Evolutionary conservation across 805 yeast species (phyloP), one percentile per base, ranked within the genome.

Genomic region (Debaryomyces maramus): DNA sequence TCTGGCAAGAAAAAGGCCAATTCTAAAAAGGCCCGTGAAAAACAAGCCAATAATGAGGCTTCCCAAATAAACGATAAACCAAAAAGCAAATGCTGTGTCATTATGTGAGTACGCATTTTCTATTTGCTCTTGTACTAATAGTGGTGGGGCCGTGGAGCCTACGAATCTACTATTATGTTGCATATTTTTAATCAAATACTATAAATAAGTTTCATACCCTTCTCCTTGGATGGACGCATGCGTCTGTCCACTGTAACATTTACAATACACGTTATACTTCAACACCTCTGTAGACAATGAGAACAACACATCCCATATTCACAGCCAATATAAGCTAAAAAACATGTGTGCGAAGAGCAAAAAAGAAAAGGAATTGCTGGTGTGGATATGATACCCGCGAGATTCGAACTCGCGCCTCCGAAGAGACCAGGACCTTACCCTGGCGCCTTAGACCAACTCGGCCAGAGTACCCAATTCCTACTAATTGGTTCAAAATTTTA

Each of bases 391-490:
- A 61, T 58, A 61, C 65, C 67, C 65, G 65, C 67, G 69, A 61
- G 69, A 61, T 63, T 63, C 67, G 69, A 63, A 63, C 69, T 61
- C 69, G 67, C 66, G 69, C 69, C 69, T 62, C 69, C 67, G 66
- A 58, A 60, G 69, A 63, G 69, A 63, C 65, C 69, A 63, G 69
- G 69, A 63, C 69, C 69, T 63, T 63, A 63, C 69, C 69, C 69
- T 63, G 69, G 65, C 69, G 69, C 67, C 67, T 63, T 63, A 62
- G 67, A 63, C 68, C 68, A 56, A 60, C 68, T 63, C 68, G 67
- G 67, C 68, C 68, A 63, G 65, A 61, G 65, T 62, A 58, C 66
- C 68, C 65, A 60, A 59, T 60, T 58, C 64, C 62, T 58, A 55
- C 10, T 30, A 24, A 6, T 24, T 24, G 15, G 9, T 2, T 5